Evolutionary conservation across 73 alveolate species (phyloP), one percentile per base, ranked within the genome.

Genomic region (Paramecium sexaurelia): DNA sequence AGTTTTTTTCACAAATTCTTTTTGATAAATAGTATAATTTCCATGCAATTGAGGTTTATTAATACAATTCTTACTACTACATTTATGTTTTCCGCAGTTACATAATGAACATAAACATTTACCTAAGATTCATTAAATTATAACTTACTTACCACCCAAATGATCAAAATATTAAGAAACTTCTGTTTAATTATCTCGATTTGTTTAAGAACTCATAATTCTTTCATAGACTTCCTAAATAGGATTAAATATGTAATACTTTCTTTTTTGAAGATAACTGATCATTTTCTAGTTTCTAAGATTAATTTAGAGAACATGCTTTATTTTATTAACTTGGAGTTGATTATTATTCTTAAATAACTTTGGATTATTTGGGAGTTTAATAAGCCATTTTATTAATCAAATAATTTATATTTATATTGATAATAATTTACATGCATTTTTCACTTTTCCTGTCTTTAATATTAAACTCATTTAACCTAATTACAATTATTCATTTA

Each of bases 31-130:
- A 19, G 55, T 78, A 9, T 78, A 43, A 78, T 78, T 78, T 22
- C 33, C 45, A 78, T 78, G 90, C 8, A 78, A 22, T 41, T 32
- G 20, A 1, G 55, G 75, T 20, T 78, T 78, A 13, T 78, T 56
- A 9, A 26, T 41, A 9, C 75, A 78, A 41, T 78, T 29, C 13
- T 78, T 29, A 11, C 66, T 55, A 78, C 22, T 32, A 43, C 90
- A 78, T 78, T 78, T 78, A 45, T 78, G 90, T 43, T 78, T 78
- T 56, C 90, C 75, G 20, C 90, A 78, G 75, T 78, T 78, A 78
- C 90, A 78, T 39, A 78, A 40, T 41, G 90, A 32, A 78, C 90
- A 78, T 39, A 78, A 13, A 24, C 55, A 78, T 43, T 78, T 78
- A 2, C 90, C 67, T 73, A 36, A 22, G 1, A 26, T 61, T 61